Base-by-base conservation (phyloP, 345 rosid genomes). In the Toxicodendron radicans region DNA sequence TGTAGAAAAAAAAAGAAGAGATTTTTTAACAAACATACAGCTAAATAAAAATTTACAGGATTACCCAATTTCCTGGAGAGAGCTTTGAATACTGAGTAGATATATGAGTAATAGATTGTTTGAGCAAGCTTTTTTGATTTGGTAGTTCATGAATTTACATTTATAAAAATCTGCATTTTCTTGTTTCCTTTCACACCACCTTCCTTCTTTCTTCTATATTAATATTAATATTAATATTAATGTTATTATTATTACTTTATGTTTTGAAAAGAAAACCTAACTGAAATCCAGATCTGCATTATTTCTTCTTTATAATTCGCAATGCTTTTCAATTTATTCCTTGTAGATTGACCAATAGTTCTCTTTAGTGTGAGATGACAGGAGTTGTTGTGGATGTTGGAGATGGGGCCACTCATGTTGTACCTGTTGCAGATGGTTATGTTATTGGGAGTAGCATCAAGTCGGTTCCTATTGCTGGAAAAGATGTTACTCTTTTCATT, bases 381-480 rank as follows among this genome's bases (percentile, higher is more conserved):
- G 99, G 98, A 75, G 98, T 95, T 72, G 96, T 95, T 43, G 96
- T 93, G 49, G 99, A 95, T 87, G 88, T 93, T 82, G 98, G 99
- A 77, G 99, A 95, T 79, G 99, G 99, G 61, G 93, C 99, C 23
- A 89, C 96, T 64, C 93, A 85, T 80, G 85, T 95, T 66, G 99
- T 95, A 66, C 99, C 98, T 18, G 98, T 95, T 77, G 99, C 99
- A 70, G 99, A 95, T 69, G 99, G 99, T 73, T 95, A 95, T 85
- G 99, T 95, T 56, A 95, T 95, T 64, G 97, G 88, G 68, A 90
- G 98, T 84, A 90, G 96, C 89, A 95, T 93, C 70, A 95, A 89
- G 82, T 87, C 98, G 1, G 70, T 95, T 65, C 99, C 98, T 5
- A 87, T 95, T 76, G 86, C 99, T 53, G 98, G 99, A 60, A 88